A percentile compares a stretch with the other conserved stretches of the same genome.
phyloP scores from a whole-genome alignment of 202 grass and related monocot species.

The Miscanthus sacchariflorus region DNA sequence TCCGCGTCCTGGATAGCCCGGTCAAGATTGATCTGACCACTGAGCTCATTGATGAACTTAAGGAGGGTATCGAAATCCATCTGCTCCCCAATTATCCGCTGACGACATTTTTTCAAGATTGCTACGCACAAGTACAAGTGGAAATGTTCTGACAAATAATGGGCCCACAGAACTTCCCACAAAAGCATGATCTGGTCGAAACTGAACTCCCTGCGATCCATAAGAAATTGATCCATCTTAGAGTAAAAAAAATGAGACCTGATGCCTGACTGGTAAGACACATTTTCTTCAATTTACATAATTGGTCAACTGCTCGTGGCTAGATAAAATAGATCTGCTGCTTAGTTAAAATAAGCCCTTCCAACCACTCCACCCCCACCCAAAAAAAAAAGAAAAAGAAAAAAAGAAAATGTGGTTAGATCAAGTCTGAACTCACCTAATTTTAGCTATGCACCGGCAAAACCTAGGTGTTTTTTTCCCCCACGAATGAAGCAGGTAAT shows the following conservation, averaged over 20 bases:
- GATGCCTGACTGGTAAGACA: neutral
- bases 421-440: neutral
- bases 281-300: conserved; percentile 1
- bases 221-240: neutral
- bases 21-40: conserved; percentile 84
- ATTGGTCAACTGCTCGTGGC: neutral
- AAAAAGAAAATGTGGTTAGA: neutral
- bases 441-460: conserved; percentile 8
- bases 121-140: conserved; percentile 95
- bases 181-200: conserved; percentile 80
- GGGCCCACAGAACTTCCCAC: conserved; percentile 96
- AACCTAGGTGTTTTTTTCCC: neutral
- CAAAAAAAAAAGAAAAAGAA: too few species aligned
- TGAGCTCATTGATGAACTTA: conserved; percentile 99
- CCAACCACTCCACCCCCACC: neutral
- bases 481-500: neutral
- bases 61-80: conserved; percentile 99
- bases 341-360: neutral
- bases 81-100: conserved; percentile 80
- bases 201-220: conserved; percentile 80
- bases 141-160: conserved; percentile 94
- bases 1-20: conserved; percentile 78
- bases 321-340: neutral
- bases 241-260: neutral
- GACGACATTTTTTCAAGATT: conserved; percentile 78